Conservation (phyloP, 1,284 basidiomycete genomes). For the Cutaneotrichosporon spelunceum region DNA sequence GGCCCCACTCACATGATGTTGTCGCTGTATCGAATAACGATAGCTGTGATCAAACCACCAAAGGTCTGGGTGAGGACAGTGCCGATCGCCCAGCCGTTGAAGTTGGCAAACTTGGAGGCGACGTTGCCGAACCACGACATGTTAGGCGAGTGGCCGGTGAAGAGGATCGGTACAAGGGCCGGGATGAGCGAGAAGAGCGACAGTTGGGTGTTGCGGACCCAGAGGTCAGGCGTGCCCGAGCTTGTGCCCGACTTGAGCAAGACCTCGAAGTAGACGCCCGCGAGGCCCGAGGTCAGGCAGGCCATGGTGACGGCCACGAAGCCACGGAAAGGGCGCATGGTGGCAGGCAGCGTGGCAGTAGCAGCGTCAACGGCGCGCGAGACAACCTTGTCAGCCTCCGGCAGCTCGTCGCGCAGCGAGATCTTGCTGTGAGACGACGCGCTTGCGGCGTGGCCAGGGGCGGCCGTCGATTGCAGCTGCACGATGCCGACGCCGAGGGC, state of each 20-base stretch:
- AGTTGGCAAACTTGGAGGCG: conserved; percentile 53
- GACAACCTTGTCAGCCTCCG: conserved; percentile 3
- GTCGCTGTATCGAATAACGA: conserved; percentile 57
- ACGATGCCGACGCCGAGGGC: conserved; percentile 90
- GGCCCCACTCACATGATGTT: conserved; percentile 48
- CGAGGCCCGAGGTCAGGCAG: conserved; percentile 94
- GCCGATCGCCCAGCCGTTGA: conserved; percentile 85
- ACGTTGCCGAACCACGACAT: conserved; percentile 36
- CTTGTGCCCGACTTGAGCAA: conserved; percentile 74
- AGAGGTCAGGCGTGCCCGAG: conserved; percentile 61
- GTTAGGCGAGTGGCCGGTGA: conserved; percentile 52
- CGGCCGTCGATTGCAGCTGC: conserved; percentile 65
- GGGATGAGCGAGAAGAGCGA: conserved; percentile 91
- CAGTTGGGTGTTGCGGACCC: conserved; percentile 95
- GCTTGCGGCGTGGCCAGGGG: conserved; percentile 16
- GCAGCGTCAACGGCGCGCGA: conserved; percentile 11
- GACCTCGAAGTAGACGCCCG: conserved; percentile 98
- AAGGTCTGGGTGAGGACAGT: conserved; percentile 84
- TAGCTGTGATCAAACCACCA: conserved; percentile 83
- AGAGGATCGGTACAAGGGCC: conserved; percentile 77
- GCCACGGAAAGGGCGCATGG: conserved; percentile 75
- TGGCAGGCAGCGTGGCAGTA: conserved; percentile 4
- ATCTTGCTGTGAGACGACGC: not conserved
- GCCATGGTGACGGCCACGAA: conserved; percentile 80
- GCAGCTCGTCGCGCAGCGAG: not conserved